A percentile compares a stretch with the other conserved stretches of the same genome.
These are phyloP conservation scores for Bondarzewia mesenterica DNA, from an alignment of 1,284 basidiomycete species.

Conservation along the genomic window DNA sequence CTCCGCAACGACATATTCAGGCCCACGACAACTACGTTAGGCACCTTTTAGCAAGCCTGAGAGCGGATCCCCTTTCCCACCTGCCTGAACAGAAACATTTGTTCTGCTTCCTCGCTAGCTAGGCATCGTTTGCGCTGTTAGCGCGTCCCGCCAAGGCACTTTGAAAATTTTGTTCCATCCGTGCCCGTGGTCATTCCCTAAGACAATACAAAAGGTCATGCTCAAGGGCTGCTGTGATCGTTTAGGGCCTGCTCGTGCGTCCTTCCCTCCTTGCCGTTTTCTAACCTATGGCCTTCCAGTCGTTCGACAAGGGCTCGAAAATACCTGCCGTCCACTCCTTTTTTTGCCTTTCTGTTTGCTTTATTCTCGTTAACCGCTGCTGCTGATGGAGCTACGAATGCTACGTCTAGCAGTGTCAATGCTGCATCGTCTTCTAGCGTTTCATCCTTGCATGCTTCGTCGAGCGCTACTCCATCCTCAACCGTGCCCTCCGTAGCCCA, in stretches of 20 bases:
- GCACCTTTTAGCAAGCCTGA: no score
- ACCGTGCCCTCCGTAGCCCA: neutral
- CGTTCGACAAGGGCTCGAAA: neutral
- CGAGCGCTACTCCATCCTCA: neutral
- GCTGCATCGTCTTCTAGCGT: neutral
- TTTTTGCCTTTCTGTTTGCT: neutral
- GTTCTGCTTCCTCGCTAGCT: no score
- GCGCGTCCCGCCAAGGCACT: neutral
- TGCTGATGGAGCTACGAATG: neutral
- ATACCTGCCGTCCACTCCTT: conserved; percentile 4
- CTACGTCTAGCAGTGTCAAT: neutral
- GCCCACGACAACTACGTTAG: no score
- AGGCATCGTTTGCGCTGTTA: no score
- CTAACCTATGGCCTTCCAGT: neutral
- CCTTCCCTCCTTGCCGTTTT: neutral
- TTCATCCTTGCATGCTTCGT: neutral
- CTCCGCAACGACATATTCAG: no score
- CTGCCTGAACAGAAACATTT: no score
- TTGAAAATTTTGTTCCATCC: neutral
- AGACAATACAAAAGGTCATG: neutral
- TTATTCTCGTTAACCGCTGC: conserved; percentile 1
- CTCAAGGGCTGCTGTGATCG: neutral
- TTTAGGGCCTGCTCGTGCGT: neutral
- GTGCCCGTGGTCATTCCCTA: neutral
- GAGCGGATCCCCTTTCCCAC: no score